These are phyloP conservation scores for Aureobasidium subglaciale DNA, from an alignment of 2,329 filamentous ascomycete genomes.

Conservation along the genomic window DNA sequence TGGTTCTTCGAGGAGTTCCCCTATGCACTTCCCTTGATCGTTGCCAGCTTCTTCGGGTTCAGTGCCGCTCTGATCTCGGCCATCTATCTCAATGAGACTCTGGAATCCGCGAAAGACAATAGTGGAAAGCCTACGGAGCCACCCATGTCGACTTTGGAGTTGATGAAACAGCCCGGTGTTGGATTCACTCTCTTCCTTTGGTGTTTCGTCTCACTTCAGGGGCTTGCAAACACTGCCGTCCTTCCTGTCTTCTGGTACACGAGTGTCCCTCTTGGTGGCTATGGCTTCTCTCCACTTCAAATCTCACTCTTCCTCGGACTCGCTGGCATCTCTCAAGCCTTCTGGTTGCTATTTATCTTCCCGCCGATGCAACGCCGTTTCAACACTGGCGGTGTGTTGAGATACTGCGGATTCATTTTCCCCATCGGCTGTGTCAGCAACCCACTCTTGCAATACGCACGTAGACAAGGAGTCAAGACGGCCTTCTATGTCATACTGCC, in stretches of 20 bases:
- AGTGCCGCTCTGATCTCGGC: constrained; percentile 45
- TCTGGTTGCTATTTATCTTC: constrained; percentile 66
- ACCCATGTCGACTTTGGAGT: constrained; percentile 43
- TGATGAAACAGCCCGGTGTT: constrained; percentile 59
- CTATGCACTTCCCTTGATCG: constrained; percentile 59
- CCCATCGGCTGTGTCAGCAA: constrained; percentile 55
- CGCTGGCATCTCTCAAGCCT: constrained; percentile 58
- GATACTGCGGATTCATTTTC: constrained; percentile 50
- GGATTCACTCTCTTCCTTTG: constrained; percentile 59
- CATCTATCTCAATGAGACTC: constrained; percentile 53
- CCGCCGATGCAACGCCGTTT: constrained; percentile 58
- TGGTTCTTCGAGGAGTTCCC: constrained; percentile 58
- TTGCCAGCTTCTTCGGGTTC: constrained; percentile 47
- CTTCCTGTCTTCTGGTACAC: constrained; percentile 64
- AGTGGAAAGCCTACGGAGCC: constrained; percentile 20
- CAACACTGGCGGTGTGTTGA: constrained; percentile 61
- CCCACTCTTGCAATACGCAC: constrained; percentile 51
- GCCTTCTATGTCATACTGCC: constrained; percentile 54
- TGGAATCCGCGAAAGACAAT: constrained; percentile 14
- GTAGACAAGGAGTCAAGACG: constrained; percentile 38
- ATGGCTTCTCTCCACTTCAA: constrained; percentile 52
- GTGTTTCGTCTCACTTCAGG: constrained; percentile 60
- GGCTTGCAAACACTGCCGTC: constrained; percentile 64
- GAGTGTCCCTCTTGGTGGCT: constrained; percentile 54
- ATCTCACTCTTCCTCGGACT: constrained; percentile 62